Evolutionary conservation across 768 basidiomycete species (phyloP), one percentile per base, ranked within the genome.

Genomic region (Pleurotus ostreatus): DNA sequence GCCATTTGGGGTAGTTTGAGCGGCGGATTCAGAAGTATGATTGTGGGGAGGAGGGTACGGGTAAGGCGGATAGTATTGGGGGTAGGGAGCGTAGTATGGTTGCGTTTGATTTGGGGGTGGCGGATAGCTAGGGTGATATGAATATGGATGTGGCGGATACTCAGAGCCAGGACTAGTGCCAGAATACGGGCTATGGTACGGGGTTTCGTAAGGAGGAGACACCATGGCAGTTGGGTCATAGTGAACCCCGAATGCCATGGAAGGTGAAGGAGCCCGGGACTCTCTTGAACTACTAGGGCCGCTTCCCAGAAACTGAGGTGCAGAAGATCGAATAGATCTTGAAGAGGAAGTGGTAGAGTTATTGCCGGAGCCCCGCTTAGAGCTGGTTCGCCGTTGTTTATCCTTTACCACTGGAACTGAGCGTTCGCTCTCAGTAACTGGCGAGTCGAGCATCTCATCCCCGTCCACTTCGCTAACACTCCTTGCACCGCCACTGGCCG

Each of bases 341-440:
- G 81, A 80, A 3, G 84, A 83, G 0, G 85, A 84, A 15, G 80
- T 76, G 37, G 79, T 76, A 13, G 81, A 81, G 2, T 69, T 70
- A 59, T 71, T 71, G 52, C 71, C 70, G 20, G 73, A 71, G 13
- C 73, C 73, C 56, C 77, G 78, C 38, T 49, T 49, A 77, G 75
- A 43, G 70, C 68, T 55, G 7, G 11, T 13, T 40, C 51, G 51
- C 15, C 51, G 51, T 40, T 53, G 51, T 39, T 82, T 82, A 60
- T 88, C 85, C 41, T 82, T 76, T 39, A 74, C 68, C 49, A 74
- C 73, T 4, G 81, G 73, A 15, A 67, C 74, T 7, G 89, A 89
- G 82, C 87, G 89, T 69, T 92, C 89, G 68, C 88, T 89, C 70
- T 92, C 89, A 15, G 88, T 89, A 5, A 87, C 79, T 34, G 86